Percentiles rank a stretch among this genome's conserved stretches.
Conservation (phyloP, 2,329 filamentous ascomycete genomes). For the Thielaviopsis populi region DNA sequence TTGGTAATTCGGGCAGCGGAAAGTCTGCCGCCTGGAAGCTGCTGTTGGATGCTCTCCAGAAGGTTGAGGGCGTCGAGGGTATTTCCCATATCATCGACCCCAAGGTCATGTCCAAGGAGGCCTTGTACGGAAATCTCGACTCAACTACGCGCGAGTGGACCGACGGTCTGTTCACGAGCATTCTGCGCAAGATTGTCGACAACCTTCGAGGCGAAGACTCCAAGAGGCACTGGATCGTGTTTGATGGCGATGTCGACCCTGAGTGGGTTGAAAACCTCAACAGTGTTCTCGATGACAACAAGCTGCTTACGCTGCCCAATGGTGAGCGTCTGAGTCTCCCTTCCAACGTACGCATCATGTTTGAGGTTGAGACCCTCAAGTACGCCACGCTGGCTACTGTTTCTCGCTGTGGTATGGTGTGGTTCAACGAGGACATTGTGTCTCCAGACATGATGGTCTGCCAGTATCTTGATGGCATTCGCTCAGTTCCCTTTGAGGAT, state of each 20-base stretch:
- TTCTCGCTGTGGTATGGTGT: slow-evolving; percentile 99
- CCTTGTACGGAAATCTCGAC: slow-evolving; percentile 87
- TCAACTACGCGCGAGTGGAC: slow-evolving; percentile 98
- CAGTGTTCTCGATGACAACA: slow-evolving; percentile 98
- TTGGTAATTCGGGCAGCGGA: slow-evolving; percentile 90
- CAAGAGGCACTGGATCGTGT: slow-evolving; percentile 98
- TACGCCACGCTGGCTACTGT: slow-evolving; percentile 98
- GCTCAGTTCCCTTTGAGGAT: slow-evolving; percentile 77
- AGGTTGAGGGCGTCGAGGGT: slow-evolving; percentile 81
- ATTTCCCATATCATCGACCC: slow-evolving; percentile 97
- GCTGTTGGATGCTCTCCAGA: slow-evolving; percentile 76
- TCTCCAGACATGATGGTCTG: slow-evolving; percentile 82
- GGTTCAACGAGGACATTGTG: slow-evolving; percentile 98
- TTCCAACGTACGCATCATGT: slow-evolving; percentile 95
- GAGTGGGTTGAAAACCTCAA: slow-evolving; percentile 99
- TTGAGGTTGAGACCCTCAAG: slow-evolving; percentile 94
- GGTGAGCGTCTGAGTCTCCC: slow-evolving; percentile 94
- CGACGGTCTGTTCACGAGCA: slow-evolving; percentile 94
- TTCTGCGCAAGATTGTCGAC: slow-evolving; percentile 94
- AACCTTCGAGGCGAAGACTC: slow-evolving; percentile 93
- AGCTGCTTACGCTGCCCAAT: slow-evolving; percentile 88
- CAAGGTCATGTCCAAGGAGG: slow-evolving; percentile 99
- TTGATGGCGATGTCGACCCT: slow-evolving; percentile 96
- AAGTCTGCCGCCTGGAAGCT: slow-evolving; percentile 94
- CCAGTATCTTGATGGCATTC: slow-evolving; percentile 76